Evolutionary conservation across 495 filamentous ascomycete genomes (phyloP).

Genomic region (Sabuloglossum arenarium): DNA sequence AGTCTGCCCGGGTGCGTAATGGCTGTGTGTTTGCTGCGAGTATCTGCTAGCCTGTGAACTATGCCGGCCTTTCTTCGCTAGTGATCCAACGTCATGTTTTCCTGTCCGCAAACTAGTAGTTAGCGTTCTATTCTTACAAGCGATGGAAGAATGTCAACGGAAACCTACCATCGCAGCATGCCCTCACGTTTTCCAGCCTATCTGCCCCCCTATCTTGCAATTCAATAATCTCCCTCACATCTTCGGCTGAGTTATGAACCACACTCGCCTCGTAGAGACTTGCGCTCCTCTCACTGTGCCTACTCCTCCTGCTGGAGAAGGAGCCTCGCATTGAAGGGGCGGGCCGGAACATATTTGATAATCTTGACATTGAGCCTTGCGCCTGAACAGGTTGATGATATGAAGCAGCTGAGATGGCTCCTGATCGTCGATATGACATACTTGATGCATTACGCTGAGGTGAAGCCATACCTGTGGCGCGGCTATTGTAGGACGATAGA

Average conservation of each 20-base stretch:
- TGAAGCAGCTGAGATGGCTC: constrained; percentile 18
- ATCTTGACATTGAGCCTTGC: constrained; percentile 12
- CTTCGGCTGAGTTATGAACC: constrained; percentile 53
- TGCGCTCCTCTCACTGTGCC: constrained; percentile 3
- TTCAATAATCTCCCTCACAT: constrained; percentile 54
- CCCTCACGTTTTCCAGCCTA: constrained; percentile 80
- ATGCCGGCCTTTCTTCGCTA: constrained; percentile 9
- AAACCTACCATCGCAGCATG: constrained; percentile 84
- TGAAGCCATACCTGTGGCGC: constrained; percentile 34
- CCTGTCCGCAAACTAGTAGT: constrained; percentile 23
- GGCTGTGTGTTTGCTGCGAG: not conserved
- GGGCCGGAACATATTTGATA: constrained; percentile 13
- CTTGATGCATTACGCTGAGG: constrained; percentile 29
- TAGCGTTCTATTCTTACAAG: not conserved
- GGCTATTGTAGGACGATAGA: constrained; percentile 65
- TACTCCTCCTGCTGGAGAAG: constrained; percentile 14
- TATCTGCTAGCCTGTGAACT: constrained; percentile 1
- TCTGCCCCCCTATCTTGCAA: constrained; percentile 52
- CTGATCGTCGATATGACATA: constrained; percentile 25
- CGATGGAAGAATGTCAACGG: not conserved
- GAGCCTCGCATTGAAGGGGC: constrained; percentile 6
- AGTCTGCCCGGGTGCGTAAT: not conserved
- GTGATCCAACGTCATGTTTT: constrained; percentile 48
- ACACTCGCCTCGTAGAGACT: constrained; percentile 37
- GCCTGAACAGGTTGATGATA: not conserved